Base-by-base conservation (phyloP, 768 basidiomycete species). In the Amanita jacksonii region DNA sequence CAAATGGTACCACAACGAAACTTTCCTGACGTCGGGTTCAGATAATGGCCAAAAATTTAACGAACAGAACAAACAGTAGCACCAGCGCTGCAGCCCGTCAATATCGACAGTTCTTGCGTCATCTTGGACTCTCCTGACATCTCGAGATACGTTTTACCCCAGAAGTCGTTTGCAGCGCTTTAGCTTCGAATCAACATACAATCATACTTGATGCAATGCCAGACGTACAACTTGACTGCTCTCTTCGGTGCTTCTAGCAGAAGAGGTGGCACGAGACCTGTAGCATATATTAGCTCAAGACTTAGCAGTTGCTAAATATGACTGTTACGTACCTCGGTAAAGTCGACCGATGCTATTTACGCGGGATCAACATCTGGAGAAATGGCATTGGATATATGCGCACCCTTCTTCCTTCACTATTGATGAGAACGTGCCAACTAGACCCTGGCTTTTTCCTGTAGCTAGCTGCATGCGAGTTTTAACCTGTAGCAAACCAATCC, bases 391-490 rank as follows among this genome's bases (percentile, higher is more conserved):
- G 10, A 10, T 22, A 24, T n/a, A 18, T 27, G 24, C 75, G 53
- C 53, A 96, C 93, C 94, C 96, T 73, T 99, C 94, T 57, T 88
- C 72, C 42, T 74, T 79, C 19, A 99, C 66, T 57, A 99, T 98
- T 10, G 79, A 71, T 47, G 67, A 69, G 63, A 99, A 81, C 23
- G 78, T 88, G 34, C 88, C 85, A 18, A 96, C 69, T 54, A 98
- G 74, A 5, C 92, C 87, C 46, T 76, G 69, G 27, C 72, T 64
- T 64, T 85, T 88, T 3, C 89, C 89, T 4, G 81, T 86, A 59
- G 87, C 85, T n/a, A 99, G 72, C 60, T 99, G 96, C 81, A 97
- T 93, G 20, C 96, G 87, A 16, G 96, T 99, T 68, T 99, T 97
- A 59, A 97, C 91, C 87, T 91, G 15, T 5, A 28, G 18, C 57